Evolutionary conservation across 768 basidiomycete genomes (phyloP).

Genomic region (Suillus subalutaceus): DNA sequence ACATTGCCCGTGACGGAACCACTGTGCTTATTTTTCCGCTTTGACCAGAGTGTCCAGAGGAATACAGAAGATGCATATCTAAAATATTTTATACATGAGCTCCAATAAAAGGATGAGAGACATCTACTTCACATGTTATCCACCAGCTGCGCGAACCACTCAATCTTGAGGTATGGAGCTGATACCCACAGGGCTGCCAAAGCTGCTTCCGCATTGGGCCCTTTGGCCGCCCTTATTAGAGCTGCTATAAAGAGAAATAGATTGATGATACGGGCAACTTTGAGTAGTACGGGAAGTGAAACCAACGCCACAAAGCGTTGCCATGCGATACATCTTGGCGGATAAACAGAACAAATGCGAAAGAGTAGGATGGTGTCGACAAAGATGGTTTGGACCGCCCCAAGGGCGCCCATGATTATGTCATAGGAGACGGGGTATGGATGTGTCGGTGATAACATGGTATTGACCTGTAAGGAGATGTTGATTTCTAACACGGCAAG

Average conservation of each 20-base stretch:
- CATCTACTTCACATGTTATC: constrained; percentile 30
- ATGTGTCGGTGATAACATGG: constrained; percentile 25
- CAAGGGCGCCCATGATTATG: constrained; percentile 34
- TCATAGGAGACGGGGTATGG: constrained; percentile 27
- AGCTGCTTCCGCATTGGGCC: constrained; percentile 19
- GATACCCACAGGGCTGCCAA: constrained; percentile 23
- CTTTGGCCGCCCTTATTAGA: constrained; percentile 22
- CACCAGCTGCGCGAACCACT: constrained; percentile 33
- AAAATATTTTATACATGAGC: not conserved
- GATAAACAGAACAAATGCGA: constrained; percentile 32
- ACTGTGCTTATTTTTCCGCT: constrained; percentile 7
- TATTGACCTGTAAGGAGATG: constrained; percentile 25
- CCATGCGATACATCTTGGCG: constrained; percentile 18
- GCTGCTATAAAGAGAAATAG: constrained; percentile 31
- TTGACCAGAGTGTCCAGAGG: constrained; percentile 29
- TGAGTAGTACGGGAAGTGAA: constrained; percentile 30
- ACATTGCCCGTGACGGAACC: constrained; percentile 18
- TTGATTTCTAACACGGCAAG: not conserved
- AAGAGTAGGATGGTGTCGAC: constrained; percentile 33
- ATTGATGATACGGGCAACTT: constrained; percentile 31
- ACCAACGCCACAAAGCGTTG: constrained; percentile 22
- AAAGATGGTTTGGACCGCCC: constrained; percentile 30
- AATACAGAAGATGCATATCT: constrained; percentile 32
- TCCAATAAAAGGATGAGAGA: not conserved
- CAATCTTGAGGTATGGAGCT: constrained; percentile 35